These are phyloP conservation scores for Marasmius sp. DNA, from an alignment of 1,284 basidiomycete genomes.

Conservation along the genomic window DNA sequence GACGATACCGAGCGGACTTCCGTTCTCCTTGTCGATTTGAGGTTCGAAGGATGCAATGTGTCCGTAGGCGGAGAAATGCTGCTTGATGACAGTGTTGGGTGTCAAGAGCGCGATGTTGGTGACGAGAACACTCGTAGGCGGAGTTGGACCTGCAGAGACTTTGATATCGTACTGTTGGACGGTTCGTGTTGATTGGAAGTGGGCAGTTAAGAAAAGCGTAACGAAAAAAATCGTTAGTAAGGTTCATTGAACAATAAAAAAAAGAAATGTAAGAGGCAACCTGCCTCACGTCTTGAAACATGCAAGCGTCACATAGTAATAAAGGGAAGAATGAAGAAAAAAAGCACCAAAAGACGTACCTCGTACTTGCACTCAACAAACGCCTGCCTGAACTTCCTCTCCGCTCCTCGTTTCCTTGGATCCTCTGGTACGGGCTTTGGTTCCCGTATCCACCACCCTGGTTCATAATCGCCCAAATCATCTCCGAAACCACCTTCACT, in stretches of 20 bases:
- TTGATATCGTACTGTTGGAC: slow-evolving; percentile 64
- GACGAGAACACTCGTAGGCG: slow-evolving; percentile 75
- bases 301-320: background rate
- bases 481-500: background rate
- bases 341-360: slow-evolving; percentile 41
- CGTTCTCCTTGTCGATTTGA: slow-evolving; percentile 80
- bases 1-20: slow-evolving; percentile 82
- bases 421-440: slow-evolving; percentile 31
- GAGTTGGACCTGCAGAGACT: slow-evolving; percentile 74
- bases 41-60: slow-evolving; percentile 71
- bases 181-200: background rate
- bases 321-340: slow-evolving; percentile 10
- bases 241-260: background rate
- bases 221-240: background rate
- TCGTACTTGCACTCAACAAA: slow-evolving; percentile 59
- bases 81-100: slow-evolving; percentile 63
- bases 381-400: slow-evolving; percentile 30
- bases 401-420: slow-evolving; percentile 41
- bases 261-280: background rate
- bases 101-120: slow-evolving; percentile 74
- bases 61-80: slow-evolving; percentile 72
- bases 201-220: background rate
- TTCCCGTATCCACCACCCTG: slow-evolving; percentile 14
- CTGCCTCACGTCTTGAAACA: background rate
- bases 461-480: background rate